phyloP scores from a whole-genome alignment of 495 filamentous ascomycete species.

The Trichoderma reesei region DNA sequence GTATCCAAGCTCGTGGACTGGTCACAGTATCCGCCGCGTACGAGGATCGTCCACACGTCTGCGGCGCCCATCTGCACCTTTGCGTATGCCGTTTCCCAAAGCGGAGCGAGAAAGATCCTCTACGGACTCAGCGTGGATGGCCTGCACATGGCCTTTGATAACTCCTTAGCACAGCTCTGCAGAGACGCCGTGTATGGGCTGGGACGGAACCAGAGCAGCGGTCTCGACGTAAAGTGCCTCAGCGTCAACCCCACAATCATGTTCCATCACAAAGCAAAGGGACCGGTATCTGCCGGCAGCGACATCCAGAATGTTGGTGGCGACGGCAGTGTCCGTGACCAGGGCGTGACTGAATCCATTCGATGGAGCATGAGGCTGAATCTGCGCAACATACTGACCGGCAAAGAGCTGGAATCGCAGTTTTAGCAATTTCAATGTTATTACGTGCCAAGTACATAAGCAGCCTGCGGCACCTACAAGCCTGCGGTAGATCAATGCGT shows the following conservation, averaged over 20 bases:
- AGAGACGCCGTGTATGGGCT: constrained; percentile 14
- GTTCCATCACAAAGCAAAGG: constrained; percentile 35
- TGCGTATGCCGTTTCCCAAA: constrained; percentile 45
- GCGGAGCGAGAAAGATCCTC: constrained; percentile 45
- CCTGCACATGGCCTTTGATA: constrained; percentile 35
- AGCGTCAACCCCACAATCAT: constrained; percentile 38
- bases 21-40: constrained; percentile 25
- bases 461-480: too few species aligned
- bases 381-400: constrained; percentile 18
- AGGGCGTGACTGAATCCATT: constrained; percentile 35
- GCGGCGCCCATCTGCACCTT: constrained; percentile 42
- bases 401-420: constrained; percentile 16
- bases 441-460: not conserved
- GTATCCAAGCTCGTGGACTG: constrained; percentile 20
- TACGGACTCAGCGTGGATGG: constrained; percentile 34
- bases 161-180: constrained; percentile 42
- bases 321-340: constrained; percentile 23
- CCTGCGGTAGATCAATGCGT: too few species aligned
- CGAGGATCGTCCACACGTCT: constrained; percentile 37
- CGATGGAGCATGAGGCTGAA: constrained; percentile 43
- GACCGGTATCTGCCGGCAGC: constrained; percentile 28
- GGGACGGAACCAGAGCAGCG: not conserved
- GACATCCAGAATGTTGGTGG: constrained; percentile 32
- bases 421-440: not conserved
- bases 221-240: constrained; percentile 30